phyloP scores from a whole-genome alignment of 768 basidiomycete genomes.

The Calocybe indica region DNA sequence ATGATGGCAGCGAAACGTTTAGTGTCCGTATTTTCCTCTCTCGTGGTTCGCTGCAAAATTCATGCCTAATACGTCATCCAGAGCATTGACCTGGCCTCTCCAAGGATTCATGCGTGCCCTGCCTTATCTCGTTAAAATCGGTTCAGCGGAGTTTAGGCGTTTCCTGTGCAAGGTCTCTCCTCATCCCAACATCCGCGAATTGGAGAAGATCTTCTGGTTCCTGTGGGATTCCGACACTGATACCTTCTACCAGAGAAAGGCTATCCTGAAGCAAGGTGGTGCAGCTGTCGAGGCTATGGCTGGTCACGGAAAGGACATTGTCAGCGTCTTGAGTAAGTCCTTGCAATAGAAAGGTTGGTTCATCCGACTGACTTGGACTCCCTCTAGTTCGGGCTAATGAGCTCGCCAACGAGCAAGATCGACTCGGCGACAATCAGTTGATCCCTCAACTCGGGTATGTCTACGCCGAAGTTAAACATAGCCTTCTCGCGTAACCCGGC shows the following conservation, averaged over 20 bases:
- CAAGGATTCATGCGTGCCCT: conserved; percentile 4
- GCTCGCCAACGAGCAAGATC: conserved; percentile 18
- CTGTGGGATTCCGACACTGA: conserved; percentile 20
- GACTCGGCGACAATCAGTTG: conserved; percentile 21
- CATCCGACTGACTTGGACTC: not conserved
- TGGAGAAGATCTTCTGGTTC: conserved; percentile 21
- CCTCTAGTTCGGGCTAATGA: conserved; percentile 24
- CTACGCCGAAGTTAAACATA: too few species aligned
- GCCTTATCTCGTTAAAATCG: conserved; percentile 10
- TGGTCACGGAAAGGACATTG: conserved; percentile 22
- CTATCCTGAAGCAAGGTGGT: conserved; percentile 20
- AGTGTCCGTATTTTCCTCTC: conserved; percentile 15
- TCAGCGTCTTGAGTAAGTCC: conserved; percentile 18
- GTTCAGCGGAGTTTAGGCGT: conserved; percentile 10
- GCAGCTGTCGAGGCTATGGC: conserved; percentile 20
- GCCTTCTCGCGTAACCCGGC: too few species aligned
- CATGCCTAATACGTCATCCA: conserved; percentile 1
- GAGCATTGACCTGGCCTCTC: not conserved
- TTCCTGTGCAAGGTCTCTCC: conserved; percentile 12
- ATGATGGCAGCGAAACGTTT: conserved; percentile 23
- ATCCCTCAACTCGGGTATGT: conserved; percentile 18
- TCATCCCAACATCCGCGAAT: conserved; percentile 12
- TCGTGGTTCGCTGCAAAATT: not conserved
- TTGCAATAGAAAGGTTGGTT: not conserved
- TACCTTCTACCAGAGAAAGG: conserved; percentile 26